These are phyloP conservation scores for Chimonanthus salicifolius DNA, from an alignment of 164 flowering plant genomes.

Conservation along the genomic window DNA sequence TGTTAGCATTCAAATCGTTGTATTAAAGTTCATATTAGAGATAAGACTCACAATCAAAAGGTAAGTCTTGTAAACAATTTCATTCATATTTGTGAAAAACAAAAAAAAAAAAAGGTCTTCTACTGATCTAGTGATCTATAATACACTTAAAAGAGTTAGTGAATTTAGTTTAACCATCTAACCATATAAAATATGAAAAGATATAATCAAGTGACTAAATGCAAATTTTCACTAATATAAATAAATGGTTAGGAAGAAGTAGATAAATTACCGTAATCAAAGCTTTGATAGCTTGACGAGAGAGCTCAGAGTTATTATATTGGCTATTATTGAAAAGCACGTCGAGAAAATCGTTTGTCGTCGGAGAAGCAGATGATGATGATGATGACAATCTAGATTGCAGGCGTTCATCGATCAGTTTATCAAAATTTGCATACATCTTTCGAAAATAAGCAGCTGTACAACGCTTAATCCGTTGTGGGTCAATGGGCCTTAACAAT, in stretches of 20 bases:
- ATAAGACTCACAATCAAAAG: no score
- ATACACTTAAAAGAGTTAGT: no score
- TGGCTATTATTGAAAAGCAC: background rate
- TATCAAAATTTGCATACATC: background rate
- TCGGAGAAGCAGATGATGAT: background rate
- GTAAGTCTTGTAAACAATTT: no score
- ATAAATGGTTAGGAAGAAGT: background rate
- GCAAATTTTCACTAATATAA: no score
- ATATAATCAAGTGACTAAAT: background rate
- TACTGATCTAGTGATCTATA: no score
- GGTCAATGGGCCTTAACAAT: background rate
- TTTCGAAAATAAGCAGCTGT: background rate
- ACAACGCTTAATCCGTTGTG: background rate
- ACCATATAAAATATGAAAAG: background rate
- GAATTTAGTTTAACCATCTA: no score
- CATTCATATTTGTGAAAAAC: no score
- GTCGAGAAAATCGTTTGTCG: background rate
- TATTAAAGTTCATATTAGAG: no score
- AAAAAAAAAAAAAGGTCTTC: no score
- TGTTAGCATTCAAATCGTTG: no score
- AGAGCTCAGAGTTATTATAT: background rate
- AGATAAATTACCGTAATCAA: background rate
- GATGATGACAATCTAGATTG: background rate
- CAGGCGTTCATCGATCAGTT: constrained; percentile 1
- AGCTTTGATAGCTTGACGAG: background rate